Conservation (phyloP, 345 rosid genomes). For the Salix suchowensis region DNA sequence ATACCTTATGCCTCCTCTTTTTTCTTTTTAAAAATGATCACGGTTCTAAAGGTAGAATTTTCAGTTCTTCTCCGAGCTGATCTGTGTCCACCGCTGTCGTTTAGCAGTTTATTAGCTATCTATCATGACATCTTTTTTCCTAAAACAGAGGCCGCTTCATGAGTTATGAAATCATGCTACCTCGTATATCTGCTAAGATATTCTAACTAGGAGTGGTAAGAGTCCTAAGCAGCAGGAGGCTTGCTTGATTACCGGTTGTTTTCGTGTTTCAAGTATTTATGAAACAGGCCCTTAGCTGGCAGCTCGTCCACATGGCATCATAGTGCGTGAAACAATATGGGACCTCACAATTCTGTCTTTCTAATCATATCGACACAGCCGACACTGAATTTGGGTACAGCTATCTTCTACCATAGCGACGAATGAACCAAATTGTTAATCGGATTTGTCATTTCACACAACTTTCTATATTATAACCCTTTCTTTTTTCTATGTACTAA, state of each 20-base stretch:
- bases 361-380: slow-evolving; percentile 6
- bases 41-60: background rate
- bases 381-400: slow-evolving; percentile 11
- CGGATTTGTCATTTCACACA: slow-evolving; percentile 17
- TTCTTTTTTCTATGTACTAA: background rate
- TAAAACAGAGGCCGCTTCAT: too few relatives aligned
- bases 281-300: background rate
- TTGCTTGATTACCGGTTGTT: too few relatives aligned
- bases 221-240: background rate
- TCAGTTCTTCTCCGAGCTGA: background rate
- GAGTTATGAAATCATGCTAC: too few relatives aligned
- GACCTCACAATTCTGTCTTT: background rate
- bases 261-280: too few relatives aligned
- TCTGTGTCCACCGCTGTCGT: background rate
- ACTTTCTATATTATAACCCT: background rate
- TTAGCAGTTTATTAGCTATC: too few relatives aligned
- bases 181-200: too few relatives aligned
- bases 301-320: slow-evolving; percentile 22
- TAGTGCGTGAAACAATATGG: slow-evolving; percentile 10
- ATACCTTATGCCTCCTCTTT: too few relatives aligned
- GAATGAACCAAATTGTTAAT: background rate
- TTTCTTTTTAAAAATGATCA: background rate
- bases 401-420: background rate
- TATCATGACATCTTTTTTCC: too few relatives aligned
- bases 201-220: too few relatives aligned